phyloP scores from a whole-genome alignment of 2,329 filamentous ascomycete species.

The Fusarium tjaetaba region DNA sequence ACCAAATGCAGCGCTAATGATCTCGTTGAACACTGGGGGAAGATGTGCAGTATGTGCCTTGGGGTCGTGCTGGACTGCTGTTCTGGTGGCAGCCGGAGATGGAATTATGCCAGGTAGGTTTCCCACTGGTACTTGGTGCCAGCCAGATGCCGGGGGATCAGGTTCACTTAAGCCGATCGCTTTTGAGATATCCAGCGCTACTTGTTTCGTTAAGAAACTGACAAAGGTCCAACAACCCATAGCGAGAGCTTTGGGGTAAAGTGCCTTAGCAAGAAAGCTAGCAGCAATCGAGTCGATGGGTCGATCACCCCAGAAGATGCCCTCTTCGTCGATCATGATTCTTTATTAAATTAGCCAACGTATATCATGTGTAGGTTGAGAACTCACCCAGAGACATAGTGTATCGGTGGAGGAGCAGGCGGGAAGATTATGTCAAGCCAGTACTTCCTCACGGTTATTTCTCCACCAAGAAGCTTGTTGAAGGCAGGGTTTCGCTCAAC shows the following conservation, averaged over 20 bases:
- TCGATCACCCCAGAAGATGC: constrained; percentile 58
- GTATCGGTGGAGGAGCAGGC: constrained; percentile 65
- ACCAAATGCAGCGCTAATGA: constrained; percentile 42
- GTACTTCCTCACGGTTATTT: constrained; percentile 58
- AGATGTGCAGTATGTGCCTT: constrained; percentile 39
- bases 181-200: constrained; percentile 54
- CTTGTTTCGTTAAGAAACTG: constrained; percentile 58
- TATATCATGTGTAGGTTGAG: not conserved
- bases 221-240: constrained; percentile 63
- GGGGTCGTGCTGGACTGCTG: constrained; percentile 37
- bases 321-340: constrained; percentile 60
- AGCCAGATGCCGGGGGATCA: constrained; percentile 43
- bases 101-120: constrained; percentile 35
- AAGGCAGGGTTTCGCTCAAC: constrained; percentile 55
- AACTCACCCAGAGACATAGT: constrained; percentile 67
- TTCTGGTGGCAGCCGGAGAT: constrained; percentile 36
- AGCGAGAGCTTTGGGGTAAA: constrained; percentile 65
- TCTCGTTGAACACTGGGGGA: constrained; percentile 39
- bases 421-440: constrained; percentile 74
- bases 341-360: constrained; percentile 49
- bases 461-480: constrained; percentile 57
- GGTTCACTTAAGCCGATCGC: constrained; percentile 55
- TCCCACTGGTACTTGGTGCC: constrained; percentile 46
- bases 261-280: constrained; percentile 56
- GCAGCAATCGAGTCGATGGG: constrained; percentile 60